Evolutionary conservation across 1,284 basidiomycete genomes (phyloP), one percentile per base, ranked within the genome.

Genomic region (Schizophyllum amplum): DNA sequence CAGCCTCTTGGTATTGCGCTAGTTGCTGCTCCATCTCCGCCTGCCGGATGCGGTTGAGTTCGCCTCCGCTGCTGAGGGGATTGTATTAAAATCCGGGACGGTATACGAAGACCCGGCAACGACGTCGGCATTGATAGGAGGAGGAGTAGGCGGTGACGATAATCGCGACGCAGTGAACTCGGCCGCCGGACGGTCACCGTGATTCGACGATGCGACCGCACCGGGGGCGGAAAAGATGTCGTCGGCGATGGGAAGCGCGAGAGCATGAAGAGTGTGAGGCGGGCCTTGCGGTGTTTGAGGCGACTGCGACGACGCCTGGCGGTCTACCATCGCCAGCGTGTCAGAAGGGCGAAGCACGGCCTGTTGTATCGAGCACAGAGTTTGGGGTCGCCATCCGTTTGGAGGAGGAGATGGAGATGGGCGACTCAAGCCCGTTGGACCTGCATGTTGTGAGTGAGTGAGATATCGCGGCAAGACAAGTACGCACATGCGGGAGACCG

Each of bases 21-120:
- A 78, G 67, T 56, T 77, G 75, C 46, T 79, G 77, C 60, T 80
- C 75, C 13, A 76, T 68, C 60, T 77, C 71, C 22, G 77, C 76
- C 49, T 77, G 74, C 23, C 79, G 77, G 50, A 87, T 81, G 26
- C 80, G 78, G 47, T 80, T 76, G 62, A 85, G 74, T 64, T 87
- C 86, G 42, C 78, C 79, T 26, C 80, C 82, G 5, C 69, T 63
- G 23, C 59, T 46, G 58, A 59, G 26, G 47, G 59, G 51, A 42
- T 13, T 26, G 59, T 33, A 53, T 57, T 4, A 55, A 53, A 17
- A 53, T 55, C 20, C 27, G 51, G 48, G 24, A 48, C 20, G 42
- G 53, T 26, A 24, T 26, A 51, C 66, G 59, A 17, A 57, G 55
- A 15, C 62, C 20, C 13, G 61, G 53, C 1, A 60, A 57, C 5